Conservation (phyloP, 1,284 basidiomycete species). For the Irpex sp. region DNA sequence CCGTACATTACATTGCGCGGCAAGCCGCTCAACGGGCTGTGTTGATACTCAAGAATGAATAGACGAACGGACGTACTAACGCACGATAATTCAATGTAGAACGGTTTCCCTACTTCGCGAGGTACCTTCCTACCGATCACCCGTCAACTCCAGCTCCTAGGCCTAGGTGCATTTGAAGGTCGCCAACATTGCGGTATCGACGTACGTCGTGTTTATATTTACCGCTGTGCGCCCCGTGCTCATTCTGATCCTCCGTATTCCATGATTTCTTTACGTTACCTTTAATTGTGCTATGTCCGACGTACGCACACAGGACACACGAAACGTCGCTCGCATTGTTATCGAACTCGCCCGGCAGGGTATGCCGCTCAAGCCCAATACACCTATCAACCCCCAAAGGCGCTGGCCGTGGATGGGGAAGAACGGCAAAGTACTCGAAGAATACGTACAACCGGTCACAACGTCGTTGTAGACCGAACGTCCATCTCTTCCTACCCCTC, state of each 20-base stretch:
- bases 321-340: conserved; percentile 80
- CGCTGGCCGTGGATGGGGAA: conserved; percentile 85
- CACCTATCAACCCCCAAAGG: conserved; percentile 58
- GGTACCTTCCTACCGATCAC: conserved; percentile 55
- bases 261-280: not conserved
- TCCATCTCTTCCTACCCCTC: not conserved
- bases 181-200: conserved; percentile 86
- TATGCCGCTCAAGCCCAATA: conserved; percentile 70
- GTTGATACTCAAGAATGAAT: conserved; percentile 8
- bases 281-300: conserved; percentile 1
- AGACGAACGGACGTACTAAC: not conserved
- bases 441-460: conserved; percentile 25
- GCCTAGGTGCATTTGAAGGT: conserved; percentile 68
- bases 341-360: conserved; percentile 68
- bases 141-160: conserved; percentile 56
- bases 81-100: not conserved
- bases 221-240: not conserved
- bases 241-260: not conserved
- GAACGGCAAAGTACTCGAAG: conserved; percentile 60
- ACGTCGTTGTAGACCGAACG: conserved; percentile 1
- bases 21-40: not conserved
- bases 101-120: conserved; percentile 23
- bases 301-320: conserved; percentile 61
- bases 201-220: conserved; percentile 45
- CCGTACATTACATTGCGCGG: no score